Evolutionary conservation across 202 grass and related monocot genomes (phyloP).

Genomic region (Dendrocalamus latiflorus): DNA sequence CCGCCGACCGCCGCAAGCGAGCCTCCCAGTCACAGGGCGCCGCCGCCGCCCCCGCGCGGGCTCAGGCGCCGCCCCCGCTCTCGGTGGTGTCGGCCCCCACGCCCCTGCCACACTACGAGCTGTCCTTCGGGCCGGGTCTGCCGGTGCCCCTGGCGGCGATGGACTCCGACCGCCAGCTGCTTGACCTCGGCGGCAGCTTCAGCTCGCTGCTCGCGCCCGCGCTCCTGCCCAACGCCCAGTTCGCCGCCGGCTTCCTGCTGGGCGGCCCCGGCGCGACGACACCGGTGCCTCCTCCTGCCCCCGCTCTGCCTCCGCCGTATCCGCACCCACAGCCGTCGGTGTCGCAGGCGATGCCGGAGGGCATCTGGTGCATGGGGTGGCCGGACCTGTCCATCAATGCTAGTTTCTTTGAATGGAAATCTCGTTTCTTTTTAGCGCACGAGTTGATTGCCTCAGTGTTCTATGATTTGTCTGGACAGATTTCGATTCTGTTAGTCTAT

Average conservation of each 20-base stretch:
- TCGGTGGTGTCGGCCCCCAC: background rate
- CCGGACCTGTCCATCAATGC: constrained; percentile 57
- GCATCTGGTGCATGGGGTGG: constrained; percentile 47
- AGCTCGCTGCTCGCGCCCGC: constrained; percentile 44
- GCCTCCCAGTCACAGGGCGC: too few species aligned
- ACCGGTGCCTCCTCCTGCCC: background rate
- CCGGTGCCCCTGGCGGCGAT: background rate
- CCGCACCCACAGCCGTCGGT: background rate
- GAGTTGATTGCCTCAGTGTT: too few species aligned
- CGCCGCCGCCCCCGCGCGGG: background rate
- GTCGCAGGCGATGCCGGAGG: constrained; percentile 34
- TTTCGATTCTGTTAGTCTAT: too few species aligned
- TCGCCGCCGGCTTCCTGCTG: constrained; percentile 5
- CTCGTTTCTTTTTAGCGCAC: too few species aligned
- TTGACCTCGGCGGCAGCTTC: constrained; percentile 64
- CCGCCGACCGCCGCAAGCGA: constrained; percentile 33
- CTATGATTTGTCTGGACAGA: too few species aligned
- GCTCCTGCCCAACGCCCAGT: background rate
- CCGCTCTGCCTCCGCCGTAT: background rate
- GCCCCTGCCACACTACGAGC: background rate
- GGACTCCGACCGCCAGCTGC: constrained; percentile 38
- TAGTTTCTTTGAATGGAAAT: too few species aligned
- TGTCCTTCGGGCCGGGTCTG: background rate
- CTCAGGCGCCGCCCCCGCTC: background rate
- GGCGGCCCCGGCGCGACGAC: background rate